phyloP scores from a whole-genome alignment of 2,329 filamentous ascomycete species.

The Colletotrichum cereale region DNA sequence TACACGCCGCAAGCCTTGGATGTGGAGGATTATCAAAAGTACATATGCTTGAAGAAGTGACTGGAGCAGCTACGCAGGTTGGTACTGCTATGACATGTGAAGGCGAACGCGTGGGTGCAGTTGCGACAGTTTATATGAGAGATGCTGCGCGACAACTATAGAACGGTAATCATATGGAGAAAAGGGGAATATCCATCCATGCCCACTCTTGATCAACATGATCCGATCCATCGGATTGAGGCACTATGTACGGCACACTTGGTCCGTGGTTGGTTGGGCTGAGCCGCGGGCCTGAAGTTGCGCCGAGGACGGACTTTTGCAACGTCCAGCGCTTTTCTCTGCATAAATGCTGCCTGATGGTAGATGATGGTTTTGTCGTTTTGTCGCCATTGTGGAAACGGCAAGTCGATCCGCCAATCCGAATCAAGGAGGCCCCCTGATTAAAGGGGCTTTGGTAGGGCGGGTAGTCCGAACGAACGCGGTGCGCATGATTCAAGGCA shows the following conservation, averaged over 20 bases:
- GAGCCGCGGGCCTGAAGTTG: constrained; percentile 3
- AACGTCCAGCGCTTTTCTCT: constrained; percentile 3
- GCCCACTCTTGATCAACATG: constrained; percentile 10
- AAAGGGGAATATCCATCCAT: not conserved
- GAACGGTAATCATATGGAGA: constrained; percentile 1
- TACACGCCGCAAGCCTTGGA: not conserved
- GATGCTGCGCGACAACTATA: not conserved
- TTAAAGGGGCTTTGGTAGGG: not conserved
- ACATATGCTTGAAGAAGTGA: not conserved
- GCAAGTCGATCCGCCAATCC: constrained; percentile 4
- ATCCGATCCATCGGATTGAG: not conserved
- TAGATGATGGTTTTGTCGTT: not conserved
- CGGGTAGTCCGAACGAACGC: not conserved
- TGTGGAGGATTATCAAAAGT: too few relatives aligned
- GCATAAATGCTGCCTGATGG: not conserved
- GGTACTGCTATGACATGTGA: not conserved
- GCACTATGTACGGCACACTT: too few relatives aligned
- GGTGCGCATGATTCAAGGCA: constrained; percentile 28
- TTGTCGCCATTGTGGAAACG: not conserved
- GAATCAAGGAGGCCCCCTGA: not conserved
- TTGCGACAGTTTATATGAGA: not conserved
- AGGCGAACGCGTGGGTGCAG: not conserved
- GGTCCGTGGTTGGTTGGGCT: not conserved
- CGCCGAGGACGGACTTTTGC: constrained; percentile 24
- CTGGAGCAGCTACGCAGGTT: not conserved